Percentiles rank a stretch among this genome's conserved stretches.
Evolutionary conservation across 495 filamentous ascomycete genomes (phyloP).

Genomic region (Neurospora intermedia): DNA sequence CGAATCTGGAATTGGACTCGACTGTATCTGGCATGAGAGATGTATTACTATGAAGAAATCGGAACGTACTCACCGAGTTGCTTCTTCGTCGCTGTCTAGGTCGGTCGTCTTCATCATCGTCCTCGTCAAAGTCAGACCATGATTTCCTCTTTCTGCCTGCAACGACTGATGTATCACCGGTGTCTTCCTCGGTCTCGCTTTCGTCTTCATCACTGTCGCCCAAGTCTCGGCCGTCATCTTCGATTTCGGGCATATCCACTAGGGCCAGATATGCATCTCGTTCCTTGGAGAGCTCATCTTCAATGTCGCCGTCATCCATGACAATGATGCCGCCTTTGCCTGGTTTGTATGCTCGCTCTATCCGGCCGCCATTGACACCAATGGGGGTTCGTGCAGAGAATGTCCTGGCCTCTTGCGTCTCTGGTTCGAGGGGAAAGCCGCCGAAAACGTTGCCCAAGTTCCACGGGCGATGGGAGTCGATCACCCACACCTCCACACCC

Average conservation of each 20-base stretch:
- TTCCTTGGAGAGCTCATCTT: conserved; percentile 68
- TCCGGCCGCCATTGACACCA: conserved; percentile 52
- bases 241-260: conserved; percentile 80
- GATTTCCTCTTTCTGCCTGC: conserved; percentile 69
- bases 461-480: conserved; percentile 88
- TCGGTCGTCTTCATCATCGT: conserved; percentile 59
- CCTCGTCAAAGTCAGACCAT: conserved; percentile 62
- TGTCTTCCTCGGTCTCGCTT: conserved; percentile 18
- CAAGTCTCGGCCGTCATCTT: conserved; percentile 53
- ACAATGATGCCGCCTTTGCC: conserved; percentile 80
- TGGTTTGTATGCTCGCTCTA: conserved; percentile 58
- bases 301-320: conserved; percentile 93
- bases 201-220: conserved; percentile 37
- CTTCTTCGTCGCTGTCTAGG: conserved; percentile 71
- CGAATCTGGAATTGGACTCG: conserved; percentile 41
- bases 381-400: conserved; percentile 37
- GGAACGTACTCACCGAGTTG: conserved; percentile 58
- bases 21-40: conserved; percentile 33
- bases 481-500: conserved; percentile 86
- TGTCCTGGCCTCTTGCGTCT: conserved; percentile 33
- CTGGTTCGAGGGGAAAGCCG: conserved; percentile 44
- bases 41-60: conserved; percentile 12
- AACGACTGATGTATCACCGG: conserved; percentile 11
- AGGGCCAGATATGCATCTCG: conserved; percentile 72
- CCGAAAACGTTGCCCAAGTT: conserved; percentile 91